Conservation (phyloP, 805 yeast genomes). For the Brettanomyces sp. region DNA sequence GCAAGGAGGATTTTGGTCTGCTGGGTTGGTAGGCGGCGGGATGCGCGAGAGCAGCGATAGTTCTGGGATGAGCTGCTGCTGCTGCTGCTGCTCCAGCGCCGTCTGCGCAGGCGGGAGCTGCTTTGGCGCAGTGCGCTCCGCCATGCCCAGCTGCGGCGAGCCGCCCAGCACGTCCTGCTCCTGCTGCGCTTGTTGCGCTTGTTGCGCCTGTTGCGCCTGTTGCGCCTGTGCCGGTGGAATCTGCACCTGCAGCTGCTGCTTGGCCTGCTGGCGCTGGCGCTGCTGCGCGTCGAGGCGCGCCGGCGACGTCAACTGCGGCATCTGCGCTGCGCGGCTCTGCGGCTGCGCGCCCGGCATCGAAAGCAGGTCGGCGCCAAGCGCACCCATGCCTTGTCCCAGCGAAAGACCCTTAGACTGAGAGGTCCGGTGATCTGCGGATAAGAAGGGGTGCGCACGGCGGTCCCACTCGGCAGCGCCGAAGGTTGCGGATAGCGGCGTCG, state of each 20-base stretch:
- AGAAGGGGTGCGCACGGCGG: not conserved
- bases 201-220: too few relatives aligned
- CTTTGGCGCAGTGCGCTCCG: conserved; percentile 1
- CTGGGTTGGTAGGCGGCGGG: conserved; percentile 94
- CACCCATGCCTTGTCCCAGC: not conserved
- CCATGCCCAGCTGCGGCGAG: conserved; percentile 1
- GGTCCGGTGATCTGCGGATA: not conserved
- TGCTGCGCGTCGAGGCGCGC: not conserved
- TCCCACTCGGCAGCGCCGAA: conserved; percentile 7
- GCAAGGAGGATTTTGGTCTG: conserved; percentile 98
- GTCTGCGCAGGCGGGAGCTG: conserved; percentile 2
- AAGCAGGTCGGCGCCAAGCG: not conserved
- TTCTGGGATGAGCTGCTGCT: conserved; percentile 37
- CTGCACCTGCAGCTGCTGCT: not conserved
- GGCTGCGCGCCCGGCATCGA: not conserved
- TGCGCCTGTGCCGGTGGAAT: not conserved
- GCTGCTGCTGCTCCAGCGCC: conserved; percentile 2
- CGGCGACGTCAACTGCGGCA: not conserved
- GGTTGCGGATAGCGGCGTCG: conserved; percentile 3
- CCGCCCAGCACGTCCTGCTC: not conserved
- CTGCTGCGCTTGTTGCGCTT: not conserved
- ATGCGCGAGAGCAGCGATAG: conserved; percentile 67
- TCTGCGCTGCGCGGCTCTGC: not conserved
- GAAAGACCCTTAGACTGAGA: too few relatives aligned
- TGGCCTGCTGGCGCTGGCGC: conserved; percentile 1